Conservation (phyloP, 2,329 filamentous ascomycete genomes). For the Xylaria sp. region DNA sequence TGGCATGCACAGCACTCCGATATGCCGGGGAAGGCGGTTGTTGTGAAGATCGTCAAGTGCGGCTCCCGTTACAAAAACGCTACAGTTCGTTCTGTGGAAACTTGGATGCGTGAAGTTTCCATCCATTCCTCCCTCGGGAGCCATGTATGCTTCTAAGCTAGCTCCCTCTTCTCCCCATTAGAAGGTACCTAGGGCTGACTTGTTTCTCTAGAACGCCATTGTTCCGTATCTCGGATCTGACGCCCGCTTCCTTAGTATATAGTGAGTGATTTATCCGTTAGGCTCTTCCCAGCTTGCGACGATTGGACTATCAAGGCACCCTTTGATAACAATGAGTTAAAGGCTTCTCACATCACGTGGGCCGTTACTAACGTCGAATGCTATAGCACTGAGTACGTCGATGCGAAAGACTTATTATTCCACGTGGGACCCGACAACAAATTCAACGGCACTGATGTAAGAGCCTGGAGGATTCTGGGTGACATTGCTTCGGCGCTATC, state of each 20-base stretch:
- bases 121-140: slow-evolving; percentile 17
- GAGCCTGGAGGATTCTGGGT: slow-evolving; percentile 12
- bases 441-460: slow-evolving; percentile 11
- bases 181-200: background rate
- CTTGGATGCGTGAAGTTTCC: slow-evolving; percentile 11
- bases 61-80: background rate
- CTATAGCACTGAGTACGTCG: slow-evolving; percentile 4
- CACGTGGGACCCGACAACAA: background rate
- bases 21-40: background rate
- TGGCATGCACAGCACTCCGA: slow-evolving; percentile 9
- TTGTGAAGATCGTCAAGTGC: slow-evolving; percentile 19
- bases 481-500: slow-evolving; percentile 14
- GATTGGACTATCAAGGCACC: too few species aligned
- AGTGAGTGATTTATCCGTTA: background rate
- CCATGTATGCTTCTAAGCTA: slow-evolving; percentile 18
- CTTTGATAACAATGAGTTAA: background rate
- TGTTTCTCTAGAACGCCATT: background rate
- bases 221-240: slow-evolving; percentile 12
- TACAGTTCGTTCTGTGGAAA: slow-evolving; percentile 3
- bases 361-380: background rate
- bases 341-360: background rate
- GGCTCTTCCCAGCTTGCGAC: too few species aligned
- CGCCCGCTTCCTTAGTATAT: slow-evolving; percentile 21
- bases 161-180: background rate
- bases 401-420: background rate